Evolutionary conservation across 495 filamentous ascomycete species (phyloP), one percentile per base, ranked within the genome.

Genomic region (Penicillium canescens): DNA sequence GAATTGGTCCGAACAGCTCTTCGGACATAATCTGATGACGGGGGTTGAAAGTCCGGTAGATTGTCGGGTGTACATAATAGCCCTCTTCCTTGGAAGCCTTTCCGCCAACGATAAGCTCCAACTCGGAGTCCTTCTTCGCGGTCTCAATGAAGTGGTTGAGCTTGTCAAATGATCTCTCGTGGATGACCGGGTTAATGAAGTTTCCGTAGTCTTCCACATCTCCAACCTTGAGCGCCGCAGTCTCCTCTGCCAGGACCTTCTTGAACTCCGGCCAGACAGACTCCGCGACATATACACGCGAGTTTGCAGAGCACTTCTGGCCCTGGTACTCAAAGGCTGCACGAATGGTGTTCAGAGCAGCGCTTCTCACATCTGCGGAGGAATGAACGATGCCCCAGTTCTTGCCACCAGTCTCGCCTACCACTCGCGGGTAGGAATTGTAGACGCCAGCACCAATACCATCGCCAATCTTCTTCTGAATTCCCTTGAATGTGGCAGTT

Each of bases 291-390:
- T 94, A 94, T 11, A 83, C 63, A 14, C 90, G 83, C 38, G 88
- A 92, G 20, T 86, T 88, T 49, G 90, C 90, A 60, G 85, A 89
- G 74, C 90, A 94, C 67, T 94, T 95, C 62, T 95, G 90, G 8
- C 90, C 90, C 64, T 91, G 87, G 63, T 88, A 95, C 72, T 95
- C 90, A 61, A 93, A 95, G 9, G 90, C 87, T 39, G 87, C 90
- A 37, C 90, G 85, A 21, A 95, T 82, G 12, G 90, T 93, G 52
- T 92, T 85, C 11, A 87, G 67, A 7, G 81, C 87, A 20, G 90
- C 89, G 57, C 90, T 92, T 14, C 78, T 73, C 23, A 91, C 55
- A 54, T 93, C 85, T 13, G 90, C 90, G 3, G 83, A 88, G 5
- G 74, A 52, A 63, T 94, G 89, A 35, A 95, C 70, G 41, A 95